Conservation (phyloP, 192 early-diverging fungal genomes). For the Glomus cerebriforme region DNA sequence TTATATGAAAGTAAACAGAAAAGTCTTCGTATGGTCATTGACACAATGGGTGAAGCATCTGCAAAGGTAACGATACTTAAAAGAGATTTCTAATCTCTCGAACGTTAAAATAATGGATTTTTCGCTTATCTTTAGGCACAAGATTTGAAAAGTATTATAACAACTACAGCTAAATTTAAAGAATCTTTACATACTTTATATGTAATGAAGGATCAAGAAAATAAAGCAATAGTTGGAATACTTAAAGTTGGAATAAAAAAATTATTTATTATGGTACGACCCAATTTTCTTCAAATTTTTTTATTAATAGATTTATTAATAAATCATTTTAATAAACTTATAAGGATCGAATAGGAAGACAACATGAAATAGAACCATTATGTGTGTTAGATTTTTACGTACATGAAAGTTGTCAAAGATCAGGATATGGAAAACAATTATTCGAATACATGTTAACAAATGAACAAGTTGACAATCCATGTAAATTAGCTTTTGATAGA, state of each 20-base stretch:
- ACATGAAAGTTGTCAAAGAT: constrained; percentile 38
- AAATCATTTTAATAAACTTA: neutral
- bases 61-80: constrained; percentile 33
- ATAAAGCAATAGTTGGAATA: constrained; percentile 42
- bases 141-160: constrained; percentile 41
- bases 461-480: constrained; percentile 35
- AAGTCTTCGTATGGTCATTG: constrained; percentile 39
- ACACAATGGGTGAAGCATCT: constrained; percentile 44
- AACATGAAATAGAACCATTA: constrained; percentile 42
- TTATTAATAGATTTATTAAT: neutral
- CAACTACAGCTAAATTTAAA: constrained; percentile 35
- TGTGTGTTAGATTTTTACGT: constrained; percentile 48
- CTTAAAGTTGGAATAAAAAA: constrained; percentile 48
- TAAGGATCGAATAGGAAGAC: constrained; percentile 39
- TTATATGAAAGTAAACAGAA: constrained; percentile 33
- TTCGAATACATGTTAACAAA: constrained; percentile 46
- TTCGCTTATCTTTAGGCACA: constrained; percentile 32
- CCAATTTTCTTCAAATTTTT: neutral
- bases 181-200: constrained; percentile 42
- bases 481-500: constrained; percentile 45
- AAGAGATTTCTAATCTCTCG: neutral
- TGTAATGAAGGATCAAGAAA: constrained; percentile 40
- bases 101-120: neutral
- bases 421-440: constrained; percentile 40
- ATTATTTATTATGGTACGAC: constrained; percentile 42